Evolutionary conservation across 2,329 filamentous ascomycete species (phyloP), one percentile per base, ranked within the genome.

Genomic region (Trichoderma sp.): DNA sequence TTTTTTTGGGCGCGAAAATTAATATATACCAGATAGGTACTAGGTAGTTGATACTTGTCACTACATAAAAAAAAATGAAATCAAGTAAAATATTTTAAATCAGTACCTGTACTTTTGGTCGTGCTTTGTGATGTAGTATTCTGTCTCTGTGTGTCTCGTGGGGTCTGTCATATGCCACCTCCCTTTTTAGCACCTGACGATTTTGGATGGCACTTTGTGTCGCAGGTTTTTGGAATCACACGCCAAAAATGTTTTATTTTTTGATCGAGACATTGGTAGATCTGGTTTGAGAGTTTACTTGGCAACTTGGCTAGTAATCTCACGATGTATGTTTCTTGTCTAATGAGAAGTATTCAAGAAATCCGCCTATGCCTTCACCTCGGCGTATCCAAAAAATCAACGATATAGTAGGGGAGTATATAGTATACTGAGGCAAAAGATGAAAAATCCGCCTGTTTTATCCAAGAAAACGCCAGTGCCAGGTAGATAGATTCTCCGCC

Each of bases 91-190:
- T 4, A 27, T 56, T 14, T 14, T 56, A 14, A 69, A 35, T 38
- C 5, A 12, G 27, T 63, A 21, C 29, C 16, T 53, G 68, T 50
- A 41, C 59, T 24, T 45, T 45, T 63, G 24, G 11, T 3, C 4
- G 18, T 45, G 35, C 33, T 45, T 45, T 50, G 59, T 72, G 68
- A 27, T 69, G 66, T 59, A 69, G 66, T 7, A 69, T 59, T 29
- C 16, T 62, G 67, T 33, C n/a, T 29, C 27, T 62, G 68, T 62
- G 67, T 33, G 27, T 72, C 59, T 64, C 68, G 56, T 71, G 68
- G 35, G 68, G 56, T 7, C 27, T 38, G 66, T 69, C 66, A 73
- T 65, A 73, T 73, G 59, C 69, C 59, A 50, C 69, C 62, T 45
- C 35, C 18, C 11, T 12, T 2, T 38, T 27, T 18, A 12, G 35